Conservation (phyloP, 164 flowering plant species). For the Liriodendron chinense region DNA sequence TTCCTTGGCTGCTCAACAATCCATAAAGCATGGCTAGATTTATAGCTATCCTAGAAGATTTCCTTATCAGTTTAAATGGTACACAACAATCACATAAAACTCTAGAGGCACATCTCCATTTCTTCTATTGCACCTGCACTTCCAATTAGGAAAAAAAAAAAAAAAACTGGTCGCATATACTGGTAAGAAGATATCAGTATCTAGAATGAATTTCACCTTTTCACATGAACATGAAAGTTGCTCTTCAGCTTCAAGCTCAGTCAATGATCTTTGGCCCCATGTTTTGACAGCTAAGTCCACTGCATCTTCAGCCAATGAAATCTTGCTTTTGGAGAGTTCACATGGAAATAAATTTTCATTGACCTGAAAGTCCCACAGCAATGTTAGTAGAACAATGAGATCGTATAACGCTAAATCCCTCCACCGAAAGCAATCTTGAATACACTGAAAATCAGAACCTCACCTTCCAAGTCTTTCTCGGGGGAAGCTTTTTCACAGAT, state of each 20-base stretch:
- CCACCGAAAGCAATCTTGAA: conserved; percentile 4
- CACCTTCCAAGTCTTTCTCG: conserved; percentile 90
- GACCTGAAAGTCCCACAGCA: conserved; percentile 52
- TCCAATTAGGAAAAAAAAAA: too few relatives aligned
- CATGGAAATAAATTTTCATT: conserved; percentile 84
- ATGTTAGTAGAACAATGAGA: neutral
- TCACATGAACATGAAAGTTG: conserved; percentile 92
- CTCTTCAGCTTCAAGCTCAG: conserved; percentile 98
- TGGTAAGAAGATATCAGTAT: neutral
- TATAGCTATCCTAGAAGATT: too few relatives aligned
- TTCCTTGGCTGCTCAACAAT: too few relatives aligned
- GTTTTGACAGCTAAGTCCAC: conserved; percentile 71
- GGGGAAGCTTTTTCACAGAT: conserved; percentile 78
- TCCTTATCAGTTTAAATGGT: too few relatives aligned
- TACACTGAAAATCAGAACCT: conserved; percentile 10
- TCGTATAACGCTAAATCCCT: neutral
- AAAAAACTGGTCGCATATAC: too few relatives aligned
- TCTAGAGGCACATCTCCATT: too few relatives aligned
- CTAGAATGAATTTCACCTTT: conserved; percentile 50
- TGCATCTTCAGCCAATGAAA: conserved; percentile 75
- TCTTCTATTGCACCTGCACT: too few relatives aligned
- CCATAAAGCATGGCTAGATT: too few relatives aligned
- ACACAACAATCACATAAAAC: too few relatives aligned
- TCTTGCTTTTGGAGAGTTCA: conserved; percentile 57
- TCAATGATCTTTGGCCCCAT: conserved; percentile 85